Conservation (phyloP, 148 eudicot species). For the Cornus suecica region DNA sequence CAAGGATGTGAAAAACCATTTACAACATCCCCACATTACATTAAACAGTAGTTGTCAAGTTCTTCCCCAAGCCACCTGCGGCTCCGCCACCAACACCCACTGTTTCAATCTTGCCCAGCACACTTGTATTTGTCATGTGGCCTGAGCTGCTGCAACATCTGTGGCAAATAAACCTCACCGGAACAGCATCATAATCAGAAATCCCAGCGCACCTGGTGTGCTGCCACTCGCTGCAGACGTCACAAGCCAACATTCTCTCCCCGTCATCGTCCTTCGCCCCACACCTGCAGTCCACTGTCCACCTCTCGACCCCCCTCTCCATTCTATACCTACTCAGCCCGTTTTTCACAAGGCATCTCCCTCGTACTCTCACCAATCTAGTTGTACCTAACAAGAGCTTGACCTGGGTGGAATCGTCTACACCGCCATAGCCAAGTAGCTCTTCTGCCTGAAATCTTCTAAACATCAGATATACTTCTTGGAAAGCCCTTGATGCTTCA, state of each 20-base stretch:
- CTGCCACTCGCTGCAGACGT: slow-evolving; percentile 81
- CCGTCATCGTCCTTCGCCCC: slow-evolving; percentile 95
- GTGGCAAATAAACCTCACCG: slow-evolving; percentile 58
- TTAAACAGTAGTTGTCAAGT: slow-evolving; percentile 14
- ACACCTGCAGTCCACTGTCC: slow-evolving; percentile 86
- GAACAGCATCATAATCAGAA: slow-evolving; percentile 53
- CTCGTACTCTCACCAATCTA: slow-evolving; percentile 41
- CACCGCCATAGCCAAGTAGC: slow-evolving; percentile 70
- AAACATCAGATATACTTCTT: slow-evolving; percentile 74
- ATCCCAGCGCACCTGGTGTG: slow-evolving; percentile 88
- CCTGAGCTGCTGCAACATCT: slow-evolving; percentile 30
- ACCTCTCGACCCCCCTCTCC: slow-evolving; percentile 87
- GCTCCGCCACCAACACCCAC: background rate
- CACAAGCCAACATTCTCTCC: slow-evolving; percentile 93
- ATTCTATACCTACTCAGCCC: slow-evolving; percentile 46
- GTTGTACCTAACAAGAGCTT: slow-evolving; percentile 57
- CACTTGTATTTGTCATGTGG: slow-evolving; percentile 9
- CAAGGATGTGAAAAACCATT: background rate
- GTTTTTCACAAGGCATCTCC: slow-evolving; percentile 53
- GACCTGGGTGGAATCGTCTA: slow-evolving; percentile 74
- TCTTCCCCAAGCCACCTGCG: slow-evolving; percentile 16
- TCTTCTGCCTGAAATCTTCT: slow-evolving; percentile 70
- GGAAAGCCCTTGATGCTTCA: slow-evolving; percentile 72
- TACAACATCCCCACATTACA: background rate
- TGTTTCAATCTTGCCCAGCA: slow-evolving; percentile 6